phyloP scores from a whole-genome alignment of 2,329 filamentous ascomycete species.

The Trichoderma hamatum region DNA sequence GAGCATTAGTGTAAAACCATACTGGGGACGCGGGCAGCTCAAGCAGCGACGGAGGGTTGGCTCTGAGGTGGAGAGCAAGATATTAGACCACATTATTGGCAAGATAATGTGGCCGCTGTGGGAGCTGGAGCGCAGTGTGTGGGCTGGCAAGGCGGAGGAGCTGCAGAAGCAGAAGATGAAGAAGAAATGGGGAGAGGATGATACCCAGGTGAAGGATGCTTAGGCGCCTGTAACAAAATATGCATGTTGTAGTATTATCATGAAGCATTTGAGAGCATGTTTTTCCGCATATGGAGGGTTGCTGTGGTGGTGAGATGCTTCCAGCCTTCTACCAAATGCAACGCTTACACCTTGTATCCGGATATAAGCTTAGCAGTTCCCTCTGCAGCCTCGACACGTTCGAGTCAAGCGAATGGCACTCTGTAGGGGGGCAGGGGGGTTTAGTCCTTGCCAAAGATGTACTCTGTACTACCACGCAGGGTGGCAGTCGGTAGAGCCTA shows the following conservation, averaged over 20 bases:
- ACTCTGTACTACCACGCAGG: constrained; percentile 11
- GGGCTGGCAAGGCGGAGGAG: constrained; percentile 46
- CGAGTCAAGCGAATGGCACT: neutral
- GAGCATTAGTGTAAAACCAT: neutral
- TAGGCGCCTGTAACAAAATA: neutral
- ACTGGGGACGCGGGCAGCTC: constrained; percentile 27
- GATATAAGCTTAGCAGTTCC: neutral
- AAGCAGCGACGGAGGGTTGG: constrained; percentile 48
- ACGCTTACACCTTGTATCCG: neutral
- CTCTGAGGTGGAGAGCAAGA: constrained; percentile 4
- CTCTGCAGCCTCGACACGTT: neutral
- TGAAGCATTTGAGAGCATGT: too few relatives aligned
- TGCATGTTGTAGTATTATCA: neutral
- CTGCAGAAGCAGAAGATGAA: neutral
- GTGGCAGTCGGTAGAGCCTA: constrained; percentile 10
- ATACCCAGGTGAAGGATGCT: neutral
- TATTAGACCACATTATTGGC: constrained; percentile 48
- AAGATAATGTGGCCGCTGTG: constrained; percentile 62
- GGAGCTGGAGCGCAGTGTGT: constrained; percentile 69
- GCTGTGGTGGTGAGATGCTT: too few relatives aligned
- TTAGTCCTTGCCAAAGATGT: neutral
- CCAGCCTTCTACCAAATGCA: neutral
- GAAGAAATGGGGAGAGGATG: neutral
- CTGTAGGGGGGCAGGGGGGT: neutral
- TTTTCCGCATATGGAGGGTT: too few relatives aligned